Base-by-base conservation (phyloP, 2,329 filamentous ascomycete species). In the Nemania bipapillata region DNA sequence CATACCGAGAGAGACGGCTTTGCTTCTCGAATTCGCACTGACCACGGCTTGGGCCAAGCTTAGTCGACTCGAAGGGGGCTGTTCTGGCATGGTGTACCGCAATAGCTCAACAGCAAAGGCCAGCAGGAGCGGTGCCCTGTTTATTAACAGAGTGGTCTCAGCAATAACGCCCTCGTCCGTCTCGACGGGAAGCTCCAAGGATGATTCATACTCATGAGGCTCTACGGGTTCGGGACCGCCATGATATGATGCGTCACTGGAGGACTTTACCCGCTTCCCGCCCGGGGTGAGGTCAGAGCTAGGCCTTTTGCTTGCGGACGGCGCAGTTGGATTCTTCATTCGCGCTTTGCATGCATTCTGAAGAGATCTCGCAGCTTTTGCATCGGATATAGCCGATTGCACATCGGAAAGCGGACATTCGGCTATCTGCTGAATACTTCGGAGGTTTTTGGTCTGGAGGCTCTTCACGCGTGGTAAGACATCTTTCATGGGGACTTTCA, bases 41-140 rank as follows among this genome's bases (percentile, higher is more conserved):
- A 96, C 92, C 1, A 96, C 90, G 0, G 92, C 93, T 79, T 97
- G 93, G 0, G 90, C 92, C 22, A 97, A 82, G 76, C 93, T 96
- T 22, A 97, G 82, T 54, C 92, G 86, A 77, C 92, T 95, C n/a
- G 92, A 96, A 2, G 90, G 84, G 2, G 93, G 93, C 77, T 97
- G 94, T 72, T 92, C 90, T 0, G 93, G 92, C 90, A 94, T 95
- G 0, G 92, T 96, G 76, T 91, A 90, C 53, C 91, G 90, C 54
- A 96, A 78, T 17, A 72, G 50, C 59, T 72, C 70, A 32, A 72
- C 59, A 4, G 68, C 68, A 59, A 72, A 72, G 35, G 93, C 93
- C 4, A 97, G 84, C 1, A 97, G 89, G 1, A 97, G 81, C 0
- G 94, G 93, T 1, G 94, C 93, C 45, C 94, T 86, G 75, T 97